Conservation (phyloP, 352 stramenopile species). For the Phytophthora rubi region DNA sequence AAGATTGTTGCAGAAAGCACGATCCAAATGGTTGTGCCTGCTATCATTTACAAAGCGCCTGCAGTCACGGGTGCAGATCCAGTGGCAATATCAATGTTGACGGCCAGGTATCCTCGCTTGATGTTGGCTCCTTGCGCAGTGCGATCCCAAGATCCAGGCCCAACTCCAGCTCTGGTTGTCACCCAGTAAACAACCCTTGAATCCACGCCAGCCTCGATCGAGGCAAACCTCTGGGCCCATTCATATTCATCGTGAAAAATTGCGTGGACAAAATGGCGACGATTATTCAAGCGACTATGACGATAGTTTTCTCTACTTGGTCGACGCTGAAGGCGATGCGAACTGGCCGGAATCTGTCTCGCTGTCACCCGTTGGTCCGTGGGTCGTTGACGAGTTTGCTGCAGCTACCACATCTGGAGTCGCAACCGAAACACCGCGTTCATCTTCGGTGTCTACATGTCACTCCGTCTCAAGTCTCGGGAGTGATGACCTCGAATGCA, state of each 20-base stretch:
- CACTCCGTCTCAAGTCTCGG: slow-evolving; percentile 31
- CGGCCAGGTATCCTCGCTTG: background rate
- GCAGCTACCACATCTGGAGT: background rate
- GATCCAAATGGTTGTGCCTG: slow-evolving; percentile 28
- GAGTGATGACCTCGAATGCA: slow-evolving; percentile 29
- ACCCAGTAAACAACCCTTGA: slow-evolving; percentile 10
- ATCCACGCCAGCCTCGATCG: slow-evolving; percentile 15
- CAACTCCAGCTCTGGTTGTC: slow-evolving; percentile 12
- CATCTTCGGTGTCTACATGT: slow-evolving; percentile 31
- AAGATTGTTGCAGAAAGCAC: slow-evolving; percentile 29
- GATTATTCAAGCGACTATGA: slow-evolving; percentile 14
- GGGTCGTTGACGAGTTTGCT: slow-evolving; percentile 38
- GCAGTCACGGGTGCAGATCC: background rate
- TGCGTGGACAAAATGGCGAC: background rate
- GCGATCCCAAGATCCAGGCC: slow-evolving; percentile 7
- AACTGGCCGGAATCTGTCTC: slow-evolving; percentile 22
- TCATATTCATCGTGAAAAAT: slow-evolving; percentile 1
- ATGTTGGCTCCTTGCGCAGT: slow-evolving; percentile 15
- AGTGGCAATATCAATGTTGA: background rate
- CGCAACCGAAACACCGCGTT: slow-evolving; percentile 16
- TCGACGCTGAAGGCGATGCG: slow-evolving; percentile 25
- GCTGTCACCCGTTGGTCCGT: slow-evolving; percentile 59
- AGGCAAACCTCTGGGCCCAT: slow-evolving; percentile 7
- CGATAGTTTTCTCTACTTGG: slow-evolving; percentile 35
- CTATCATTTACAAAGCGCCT: slow-evolving; percentile 25